Evolutionary conservation across 768 basidiomycete genomes (phyloP).

Genomic region (Suillus brevipes): DNA sequence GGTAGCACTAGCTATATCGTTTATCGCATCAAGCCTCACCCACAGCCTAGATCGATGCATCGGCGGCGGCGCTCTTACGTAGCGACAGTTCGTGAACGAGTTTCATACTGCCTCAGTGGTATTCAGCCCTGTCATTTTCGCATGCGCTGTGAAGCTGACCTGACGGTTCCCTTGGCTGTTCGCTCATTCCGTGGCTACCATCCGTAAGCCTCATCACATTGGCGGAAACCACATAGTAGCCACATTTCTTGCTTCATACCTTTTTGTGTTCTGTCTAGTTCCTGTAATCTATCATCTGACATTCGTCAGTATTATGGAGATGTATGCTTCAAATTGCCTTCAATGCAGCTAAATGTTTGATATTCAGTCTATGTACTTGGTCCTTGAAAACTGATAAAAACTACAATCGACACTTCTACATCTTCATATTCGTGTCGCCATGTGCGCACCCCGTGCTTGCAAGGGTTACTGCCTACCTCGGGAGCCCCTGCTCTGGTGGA

Average conservation of each 20-base stretch:
- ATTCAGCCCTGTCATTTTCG: conserved; percentile 1
- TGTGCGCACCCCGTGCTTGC: conserved; percentile 27
- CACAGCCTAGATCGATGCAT: conserved; percentile 21
- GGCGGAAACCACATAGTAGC: conserved; percentile 2
- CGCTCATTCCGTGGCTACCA: neutral
- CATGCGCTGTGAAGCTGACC: conserved; percentile 2
- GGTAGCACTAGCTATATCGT: conserved; percentile 39
- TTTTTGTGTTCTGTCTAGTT: neutral
- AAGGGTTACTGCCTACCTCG: conserved; percentile 44
- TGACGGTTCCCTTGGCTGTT: neutral
- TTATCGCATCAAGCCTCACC: conserved; percentile 8
- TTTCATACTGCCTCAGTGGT: conserved; percentile 5
- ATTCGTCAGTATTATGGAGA: neutral
- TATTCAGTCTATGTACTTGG: neutral
- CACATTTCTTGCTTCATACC: neutral
- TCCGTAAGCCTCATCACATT: neutral
- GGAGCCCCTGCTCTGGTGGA: conserved; percentile 41
- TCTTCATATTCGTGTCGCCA: no score
- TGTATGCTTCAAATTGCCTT: no score
- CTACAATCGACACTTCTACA: neutral
- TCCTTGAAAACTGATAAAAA: neutral
- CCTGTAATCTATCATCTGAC: neutral
- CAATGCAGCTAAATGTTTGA: no score
- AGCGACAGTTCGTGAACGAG: conserved; percentile 3
- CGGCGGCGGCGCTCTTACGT: conserved; percentile 22